Percentiles rank a stretch among this genome's conserved stretches.
These are phyloP conservation scores for Pholiota adiposa DNA, from an alignment of 1,284 basidiomycete genomes.

Conservation along the genomic window DNA sequence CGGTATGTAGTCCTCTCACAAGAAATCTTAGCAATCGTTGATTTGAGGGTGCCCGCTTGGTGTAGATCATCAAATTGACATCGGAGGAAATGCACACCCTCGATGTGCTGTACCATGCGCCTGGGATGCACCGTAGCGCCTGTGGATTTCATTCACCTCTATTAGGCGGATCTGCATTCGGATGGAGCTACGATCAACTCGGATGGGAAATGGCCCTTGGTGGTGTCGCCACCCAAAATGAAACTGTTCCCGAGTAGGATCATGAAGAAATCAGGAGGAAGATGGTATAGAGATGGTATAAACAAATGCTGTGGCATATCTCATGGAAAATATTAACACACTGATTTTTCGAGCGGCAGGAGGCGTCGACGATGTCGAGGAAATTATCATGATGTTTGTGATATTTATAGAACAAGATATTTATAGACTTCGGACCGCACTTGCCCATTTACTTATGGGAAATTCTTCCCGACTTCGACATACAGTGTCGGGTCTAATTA, in stretches of 20 bases:
- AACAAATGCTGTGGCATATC: too few species aligned
- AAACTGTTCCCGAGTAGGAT: neutral
- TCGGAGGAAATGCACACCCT: constrained; percentile 2
- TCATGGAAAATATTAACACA: too few species aligned
- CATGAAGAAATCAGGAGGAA: too few species aligned
- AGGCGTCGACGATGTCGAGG: too few species aligned
- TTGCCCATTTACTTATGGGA: too few species aligned
- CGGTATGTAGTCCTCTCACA: neutral
- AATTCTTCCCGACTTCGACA: too few species aligned
- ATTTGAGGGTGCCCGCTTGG: neutral
- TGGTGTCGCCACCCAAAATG: neutral
- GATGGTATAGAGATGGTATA: too few species aligned
- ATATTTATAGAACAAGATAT: too few species aligned
- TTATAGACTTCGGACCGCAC: too few species aligned
- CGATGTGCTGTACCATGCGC: constrained; percentile 1
- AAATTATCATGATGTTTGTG: too few species aligned
- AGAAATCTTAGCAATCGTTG: neutral
- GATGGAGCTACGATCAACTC: constrained; percentile 8
- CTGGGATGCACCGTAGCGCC: constrained; percentile 3
- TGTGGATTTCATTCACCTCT: constrained; percentile 3
- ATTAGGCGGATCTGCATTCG: constrained; percentile 1
- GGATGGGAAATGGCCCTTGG: constrained; percentile 7
- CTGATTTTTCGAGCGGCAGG: too few species aligned
- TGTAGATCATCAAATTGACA: constrained; percentile 3
- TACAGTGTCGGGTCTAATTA: too few species aligned